Evolutionary conservation across 768 basidiomycete species (phyloP), one percentile per base, ranked within the genome.

Genomic region (Lactarius sanguifluus): DNA sequence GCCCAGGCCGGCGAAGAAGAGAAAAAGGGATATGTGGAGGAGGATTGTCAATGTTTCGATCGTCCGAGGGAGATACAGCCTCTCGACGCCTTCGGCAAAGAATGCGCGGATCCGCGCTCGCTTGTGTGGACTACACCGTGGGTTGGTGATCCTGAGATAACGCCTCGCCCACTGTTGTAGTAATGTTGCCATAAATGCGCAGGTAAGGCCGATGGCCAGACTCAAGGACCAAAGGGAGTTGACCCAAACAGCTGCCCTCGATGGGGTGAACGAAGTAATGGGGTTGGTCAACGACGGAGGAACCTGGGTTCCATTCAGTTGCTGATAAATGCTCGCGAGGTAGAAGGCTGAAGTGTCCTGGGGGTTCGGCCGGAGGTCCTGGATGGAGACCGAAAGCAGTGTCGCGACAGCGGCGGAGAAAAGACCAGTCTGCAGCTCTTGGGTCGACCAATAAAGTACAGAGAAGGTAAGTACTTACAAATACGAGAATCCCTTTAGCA

Each of bases 151-250:
- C 13, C 43, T 23, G 16, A 67, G 40, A 36, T 67, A 67, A 25
- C 57, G 45, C 16, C 62, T 54, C 3, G 56, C 55, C 55, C 65
- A 66, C n/a, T 66, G 65, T 32, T 66, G 65, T 8, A 63, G 36
- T 15, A 58, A 18, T 38, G 65, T 66, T 3, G 65, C 65, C 40
- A 61, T 20, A 6, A 66, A 43, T 0, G 61, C 65, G 16, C 65
- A 66, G 32, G 61, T 57, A 13, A 66, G 40, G n/a, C 61, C 34
- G 23, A 66, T 62, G 20, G 32, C 34, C 50, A 66, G 47, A 32
- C 65, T 66, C 4, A 63, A 32, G 43, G 57, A 66, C 65, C 61
- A 66, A 18, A 66, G 60, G 15, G 43, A 43, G 56, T 66, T 66
- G 43, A 66, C 65, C 52, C 66, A 58, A 12, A 67, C 30, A 41